Percentiles rank a stretch among this genome's conserved stretches.
phyloP scores from a whole-genome alignment of 2,329 filamentous ascomycete genomes.

The Didymella pinodella region DNA sequence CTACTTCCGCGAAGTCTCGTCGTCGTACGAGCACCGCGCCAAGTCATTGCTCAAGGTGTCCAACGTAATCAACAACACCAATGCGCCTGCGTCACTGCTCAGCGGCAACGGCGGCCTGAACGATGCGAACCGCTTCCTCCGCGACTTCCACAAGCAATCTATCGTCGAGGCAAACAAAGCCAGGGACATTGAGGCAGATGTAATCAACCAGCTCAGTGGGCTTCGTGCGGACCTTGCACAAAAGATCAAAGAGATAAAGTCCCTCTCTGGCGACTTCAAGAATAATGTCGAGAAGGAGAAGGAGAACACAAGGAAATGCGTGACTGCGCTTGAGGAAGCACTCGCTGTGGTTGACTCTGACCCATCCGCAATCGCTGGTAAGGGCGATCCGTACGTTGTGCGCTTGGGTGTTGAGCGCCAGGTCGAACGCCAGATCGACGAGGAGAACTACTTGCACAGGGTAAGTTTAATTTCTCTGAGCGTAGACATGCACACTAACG shows the following conservation, averaged over 20 bases:
- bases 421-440: slow-evolving; percentile 89
- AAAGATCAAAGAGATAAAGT: slow-evolving; percentile 99
- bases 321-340: slow-evolving; percentile 81
- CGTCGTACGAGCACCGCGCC: slow-evolving; percentile 83
- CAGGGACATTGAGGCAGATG: slow-evolving; percentile 87
- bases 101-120: slow-evolving; percentile 78
- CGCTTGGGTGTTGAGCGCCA: slow-evolving; percentile 86
- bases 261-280: slow-evolving; percentile 91
- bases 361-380: slow-evolving; percentile 76
- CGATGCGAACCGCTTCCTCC: slow-evolving; percentile 82
- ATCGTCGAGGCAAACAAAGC: slow-evolving; percentile 86
- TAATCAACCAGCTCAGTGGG: slow-evolving; percentile 85
- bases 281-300: slow-evolving; percentile 96
- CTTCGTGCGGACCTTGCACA: slow-evolving; percentile 87
- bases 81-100: slow-evolving; percentile 78
- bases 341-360: slow-evolving; percentile 82
- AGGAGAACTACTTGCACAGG: slow-evolving; percentile 96
- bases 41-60: slow-evolving; percentile 85
- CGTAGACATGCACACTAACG: slow-evolving; percentile 22
- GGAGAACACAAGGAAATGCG: slow-evolving; percentile 79
- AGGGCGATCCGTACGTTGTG: slow-evolving; percentile 90
- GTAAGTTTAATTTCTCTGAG: slow-evolving; percentile 58
- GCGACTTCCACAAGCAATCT: slow-evolving; percentile 81
- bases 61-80: slow-evolving; percentile 82
- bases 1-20: slow-evolving; percentile 92